phyloP scores from a whole-genome alignment of 2,329 filamentous ascomycete species.

The Aspergillus sp. region DNA sequence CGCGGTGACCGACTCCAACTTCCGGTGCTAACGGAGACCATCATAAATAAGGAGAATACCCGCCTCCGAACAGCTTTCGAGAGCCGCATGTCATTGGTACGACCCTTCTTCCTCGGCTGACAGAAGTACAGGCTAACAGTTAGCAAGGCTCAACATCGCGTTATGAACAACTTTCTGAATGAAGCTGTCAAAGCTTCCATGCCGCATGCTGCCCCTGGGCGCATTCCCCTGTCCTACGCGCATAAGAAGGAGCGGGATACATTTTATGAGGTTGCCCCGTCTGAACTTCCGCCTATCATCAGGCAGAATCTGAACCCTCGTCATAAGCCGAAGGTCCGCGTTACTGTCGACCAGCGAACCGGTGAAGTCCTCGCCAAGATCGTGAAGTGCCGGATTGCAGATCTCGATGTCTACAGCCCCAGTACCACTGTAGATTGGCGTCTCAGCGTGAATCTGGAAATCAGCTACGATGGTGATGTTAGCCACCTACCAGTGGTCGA shows the following conservation, averaged over 20 bases:
- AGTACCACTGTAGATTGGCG: slow-evolving; percentile 79
- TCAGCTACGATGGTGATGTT: slow-evolving; percentile 72
- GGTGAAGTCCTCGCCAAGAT: slow-evolving; percentile 73
- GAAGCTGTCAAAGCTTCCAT: slow-evolving; percentile 55
- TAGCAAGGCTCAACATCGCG: slow-evolving; percentile 76
- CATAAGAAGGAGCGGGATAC: slow-evolving; percentile 80
- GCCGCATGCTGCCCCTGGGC: slow-evolving; percentile 35
- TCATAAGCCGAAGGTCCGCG: slow-evolving; percentile 63
- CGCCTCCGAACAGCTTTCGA: slow-evolving; percentile 64
- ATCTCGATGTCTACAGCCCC: slow-evolving; percentile 85
- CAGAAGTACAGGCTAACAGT: slow-evolving; percentile 15
- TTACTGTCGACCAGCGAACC: slow-evolving; percentile 73
- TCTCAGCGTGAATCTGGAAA: slow-evolving; percentile 92
- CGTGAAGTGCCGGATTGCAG: slow-evolving; percentile 82
- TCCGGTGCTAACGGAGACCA: slow-evolving; percentile 66
- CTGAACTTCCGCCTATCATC: slow-evolving; percentile 63
- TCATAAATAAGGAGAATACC: slow-evolving; percentile 59
- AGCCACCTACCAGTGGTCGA: slow-evolving; percentile 51
- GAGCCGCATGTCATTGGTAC: slow-evolving; percentile 86
- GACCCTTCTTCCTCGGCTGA: slow-evolving; percentile 25
- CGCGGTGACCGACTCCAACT: slow-evolving; percentile 67
- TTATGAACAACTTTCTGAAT: slow-evolving; percentile 84
- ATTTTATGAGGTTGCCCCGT: slow-evolving; percentile 72
- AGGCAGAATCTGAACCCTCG: slow-evolving; percentile 58
- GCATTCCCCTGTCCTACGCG: slow-evolving; percentile 63